phyloP scores from a whole-genome alignment of 2,329 filamentous ascomycete genomes.

The Pseudogymnoascus sp. region DNA sequence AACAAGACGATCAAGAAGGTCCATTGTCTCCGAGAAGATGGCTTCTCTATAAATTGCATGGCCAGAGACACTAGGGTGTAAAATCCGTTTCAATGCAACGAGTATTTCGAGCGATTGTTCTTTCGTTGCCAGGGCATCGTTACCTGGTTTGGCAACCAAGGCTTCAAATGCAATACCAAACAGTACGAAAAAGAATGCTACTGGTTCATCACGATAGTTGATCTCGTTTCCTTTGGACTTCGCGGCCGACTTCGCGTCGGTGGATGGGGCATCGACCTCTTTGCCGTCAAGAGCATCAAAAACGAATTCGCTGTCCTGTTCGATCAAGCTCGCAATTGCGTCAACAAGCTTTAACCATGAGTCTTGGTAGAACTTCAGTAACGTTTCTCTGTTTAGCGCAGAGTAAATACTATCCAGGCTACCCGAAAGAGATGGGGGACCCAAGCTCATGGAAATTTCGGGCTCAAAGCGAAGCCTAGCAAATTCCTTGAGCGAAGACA shows the following conservation, averaged over 20 bases:
- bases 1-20: conserved; percentile 83
- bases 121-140: conserved; percentile 58
- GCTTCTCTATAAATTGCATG: conserved; percentile 95
- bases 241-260: conserved; percentile 32
- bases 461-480: conserved; percentile 90
- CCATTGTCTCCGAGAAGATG: conserved; percentile 95
- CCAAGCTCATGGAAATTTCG: conserved; percentile 86
- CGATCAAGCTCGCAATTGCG: conserved; percentile 92
- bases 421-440: conserved; percentile 70
- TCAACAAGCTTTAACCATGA: conserved; percentile 95
- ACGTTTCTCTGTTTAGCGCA: conserved; percentile 84
- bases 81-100: conserved; percentile 84
- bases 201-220: conserved; percentile 95
- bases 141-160: conserved; percentile 67
- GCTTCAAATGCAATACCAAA: conserved; percentile 97
- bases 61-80: conserved; percentile 88
- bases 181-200: conserved; percentile 97
- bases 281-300: conserved; percentile 95
- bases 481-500: conserved; percentile 88
- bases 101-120: conserved; percentile 83
- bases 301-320: conserved; percentile 95
- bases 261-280: conserved; percentile 36
- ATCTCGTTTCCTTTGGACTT: conserved; percentile 65
- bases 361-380: conserved; percentile 93
- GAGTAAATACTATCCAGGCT: conserved; percentile 92